phyloP scores from a whole-genome alignment of 2,329 filamentous ascomycete species.

The Dothiorella sarmentorum region DNA sequence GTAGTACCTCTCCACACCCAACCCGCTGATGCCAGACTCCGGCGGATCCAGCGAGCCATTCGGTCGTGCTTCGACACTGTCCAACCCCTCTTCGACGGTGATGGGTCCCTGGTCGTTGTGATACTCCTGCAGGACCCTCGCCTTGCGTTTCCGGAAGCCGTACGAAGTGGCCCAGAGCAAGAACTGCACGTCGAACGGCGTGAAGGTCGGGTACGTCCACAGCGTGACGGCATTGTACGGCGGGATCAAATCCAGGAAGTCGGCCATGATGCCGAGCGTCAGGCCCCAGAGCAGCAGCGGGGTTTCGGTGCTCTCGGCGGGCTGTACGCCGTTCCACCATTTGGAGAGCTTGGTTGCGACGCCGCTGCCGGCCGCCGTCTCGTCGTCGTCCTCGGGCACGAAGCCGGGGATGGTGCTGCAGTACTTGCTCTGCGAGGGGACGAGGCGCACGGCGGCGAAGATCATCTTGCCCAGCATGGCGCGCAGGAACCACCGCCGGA shows the following conservation, averaged over 20 bases:
- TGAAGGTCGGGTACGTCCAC: slow-evolving; percentile 68
- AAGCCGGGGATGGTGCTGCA: slow-evolving; percentile 54
- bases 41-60: slow-evolving; percentile 26
- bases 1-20: slow-evolving; percentile 43
- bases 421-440: slow-evolving; percentile 60
- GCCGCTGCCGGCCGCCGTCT: not conserved
- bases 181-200: slow-evolving; percentile 57
- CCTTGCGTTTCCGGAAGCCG: slow-evolving; percentile 45
- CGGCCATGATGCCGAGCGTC: slow-evolving; percentile 63
- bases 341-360: not conserved
- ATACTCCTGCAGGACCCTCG: slow-evolving; percentile 15
- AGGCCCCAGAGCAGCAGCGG: slow-evolving; percentile 66
- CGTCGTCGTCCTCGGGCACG: slow-evolving; percentile 32
- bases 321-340: slow-evolving; percentile 27
- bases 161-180: slow-evolving; percentile 60
- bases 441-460: slow-evolving; percentile 61
- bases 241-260: slow-evolving; percentile 66
- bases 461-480: slow-evolving; percentile 63
- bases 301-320: slow-evolving; percentile 33
- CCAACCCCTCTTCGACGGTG: slow-evolving; percentile 27
- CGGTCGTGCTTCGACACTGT: slow-evolving; percentile 25
- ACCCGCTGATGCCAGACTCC: slow-evolving; percentile 44
- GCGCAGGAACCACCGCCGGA: slow-evolving; percentile 54
- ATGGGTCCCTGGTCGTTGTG: not conserved
- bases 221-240: slow-evolving; percentile 59